Base-by-base conservation (phyloP, 352 stramenopile species). In the Thalassiosira mediterranea region DNA sequence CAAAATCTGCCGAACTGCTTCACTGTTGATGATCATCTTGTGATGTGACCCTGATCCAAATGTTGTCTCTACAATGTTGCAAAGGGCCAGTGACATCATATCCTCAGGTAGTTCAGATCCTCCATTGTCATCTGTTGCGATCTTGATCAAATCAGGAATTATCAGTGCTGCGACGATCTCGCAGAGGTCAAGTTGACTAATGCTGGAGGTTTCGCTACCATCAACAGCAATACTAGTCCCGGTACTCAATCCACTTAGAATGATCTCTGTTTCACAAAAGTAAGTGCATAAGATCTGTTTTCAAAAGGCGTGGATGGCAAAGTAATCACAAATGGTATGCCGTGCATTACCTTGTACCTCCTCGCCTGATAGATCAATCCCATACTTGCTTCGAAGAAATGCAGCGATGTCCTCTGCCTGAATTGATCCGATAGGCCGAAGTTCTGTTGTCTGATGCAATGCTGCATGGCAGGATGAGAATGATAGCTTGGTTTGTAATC, bases 161-260 rank as follows among this genome's bases (percentile, higher is more conserved):
- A 64, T 3, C 40, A 68, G 40, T 19, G 31, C 28, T 26, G 59
- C 59, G 17, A 29, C 46, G 19, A 68, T 34, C 40, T 68, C 59
- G 25, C 23, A 34, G 17, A 68, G 44, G 31, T 68, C 59, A 62
- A 68, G 40, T 17, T 60, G 21, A n/a, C n/a, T n/a, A n/a, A n/a
- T n/a, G n/a, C n/a, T n/a, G n/a, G n/a, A n/a, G n/a, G n/a, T n/a
- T n/a, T n/a, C n/a, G n/a, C n/a, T n/a, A n/a, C n/a, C n/a, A n/a
- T n/a, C n/a, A n/a, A n/a, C n/a, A n/a, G n/a, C n/a, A n/a, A n/a
- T n/a, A n/a, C n/a, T n/a, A n/a, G n/a, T n/a, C n/a, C n/a, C n/a
- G n/a, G n/a, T n/a, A n/a, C n/a, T n/a, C n/a, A n/a, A n/a, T n/a
- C n/a, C n/a, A n/a, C n/a, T n/a, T n/a, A n/a, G n/a, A n/a, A n/a